Conservation (phyloP, 1,284 basidiomycete species). For the Malassezia psittaci region DNA sequence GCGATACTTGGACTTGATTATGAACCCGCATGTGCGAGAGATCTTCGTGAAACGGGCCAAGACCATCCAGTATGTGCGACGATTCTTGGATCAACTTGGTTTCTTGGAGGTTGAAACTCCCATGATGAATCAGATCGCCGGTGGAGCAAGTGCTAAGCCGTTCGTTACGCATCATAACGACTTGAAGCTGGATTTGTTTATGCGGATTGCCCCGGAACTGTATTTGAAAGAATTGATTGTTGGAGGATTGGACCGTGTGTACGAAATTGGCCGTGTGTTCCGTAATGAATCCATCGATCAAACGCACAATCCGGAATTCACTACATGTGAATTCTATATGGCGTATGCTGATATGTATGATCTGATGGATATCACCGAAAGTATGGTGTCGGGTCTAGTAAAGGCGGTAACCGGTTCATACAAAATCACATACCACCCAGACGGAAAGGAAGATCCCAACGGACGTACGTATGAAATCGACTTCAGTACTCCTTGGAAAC, state of each 20-base stretch:
- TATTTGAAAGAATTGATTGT: slow-evolving; percentile 97
- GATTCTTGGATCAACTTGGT: slow-evolving; percentile 78
- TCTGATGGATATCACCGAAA: slow-evolving; percentile 93
- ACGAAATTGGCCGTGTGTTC: slow-evolving; percentile 97
- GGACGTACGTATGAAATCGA: slow-evolving; percentile 66
- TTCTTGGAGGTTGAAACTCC: slow-evolving; percentile 99
- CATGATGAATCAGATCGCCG: slow-evolving; percentile 93
- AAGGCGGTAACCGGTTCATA: slow-evolving; percentile 76
- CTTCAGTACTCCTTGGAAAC: slow-evolving; percentile 94
- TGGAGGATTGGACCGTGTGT: slow-evolving; percentile 91
- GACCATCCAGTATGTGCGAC: slow-evolving; percentile 57
- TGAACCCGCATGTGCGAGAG: slow-evolving; percentile 79
- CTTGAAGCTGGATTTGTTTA: slow-evolving; percentile 90
- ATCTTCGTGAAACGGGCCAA: slow-evolving; percentile 73
- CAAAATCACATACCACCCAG: slow-evolving; percentile 78
- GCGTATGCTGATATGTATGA: slow-evolving; percentile 99
- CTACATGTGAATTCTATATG: slow-evolving; percentile 99
- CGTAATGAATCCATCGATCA: slow-evolving; percentile 97
- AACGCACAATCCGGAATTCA: slow-evolving; percentile 56
- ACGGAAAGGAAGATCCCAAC: slow-evolving; percentile 65
- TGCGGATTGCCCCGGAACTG: slow-evolving; percentile 92
- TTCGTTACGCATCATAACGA: slow-evolving; percentile 99
- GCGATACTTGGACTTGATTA: slow-evolving; percentile 95
- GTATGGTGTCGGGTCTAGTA: slow-evolving; percentile 80
- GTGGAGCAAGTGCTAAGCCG: slow-evolving; percentile 94